A percentile compares a stretch with the other conserved stretches of the same genome.
Conservation (phyloP, 129 eudicot genomes). For the Calendula officinalis region DNA sequence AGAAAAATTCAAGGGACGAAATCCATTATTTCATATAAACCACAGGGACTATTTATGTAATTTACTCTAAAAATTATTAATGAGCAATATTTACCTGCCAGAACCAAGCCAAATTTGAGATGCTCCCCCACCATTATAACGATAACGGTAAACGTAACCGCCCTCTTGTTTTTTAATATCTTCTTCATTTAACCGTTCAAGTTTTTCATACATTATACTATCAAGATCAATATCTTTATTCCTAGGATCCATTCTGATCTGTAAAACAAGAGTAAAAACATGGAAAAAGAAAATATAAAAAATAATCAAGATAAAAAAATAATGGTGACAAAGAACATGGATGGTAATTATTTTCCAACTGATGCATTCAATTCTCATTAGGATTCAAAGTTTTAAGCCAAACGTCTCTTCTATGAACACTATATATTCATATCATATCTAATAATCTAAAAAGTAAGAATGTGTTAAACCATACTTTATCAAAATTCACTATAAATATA, state of each 20-base stretch:
- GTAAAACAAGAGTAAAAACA: conserved; percentile 19
- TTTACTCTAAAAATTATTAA: conserved; percentile 8
- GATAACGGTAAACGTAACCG: conserved; percentile 75
- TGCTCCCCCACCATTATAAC: conserved; percentile 87
- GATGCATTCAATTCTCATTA: neutral
- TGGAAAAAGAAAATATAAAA: neutral
- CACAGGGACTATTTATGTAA: too few relatives aligned
- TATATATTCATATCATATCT: conserved; percentile 3
- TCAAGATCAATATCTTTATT: conserved; percentile 76
- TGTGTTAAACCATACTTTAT: conserved; percentile 84
- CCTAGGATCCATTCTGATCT: conserved; percentile 90
- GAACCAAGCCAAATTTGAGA: conserved; percentile 95
- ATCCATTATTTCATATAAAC: too few relatives aligned
- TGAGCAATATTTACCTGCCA: conserved; percentile 59
- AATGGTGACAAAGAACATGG: conserved; percentile 12
- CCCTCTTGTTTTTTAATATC: conserved; percentile 88
- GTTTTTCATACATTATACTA: conserved; percentile 53
- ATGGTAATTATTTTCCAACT: neutral
- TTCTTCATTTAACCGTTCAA: conserved; percentile 53
- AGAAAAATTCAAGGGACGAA: too few relatives aligned
- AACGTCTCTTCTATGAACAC: neutral
- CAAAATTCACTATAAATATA: conserved; percentile 88
- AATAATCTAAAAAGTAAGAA: neutral
- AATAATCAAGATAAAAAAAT: neutral
- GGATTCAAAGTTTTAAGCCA: conserved; percentile 13